Evolutionary conservation across 345 rosid genomes (phyloP).

Genomic region (Turritis glabra): DNA sequence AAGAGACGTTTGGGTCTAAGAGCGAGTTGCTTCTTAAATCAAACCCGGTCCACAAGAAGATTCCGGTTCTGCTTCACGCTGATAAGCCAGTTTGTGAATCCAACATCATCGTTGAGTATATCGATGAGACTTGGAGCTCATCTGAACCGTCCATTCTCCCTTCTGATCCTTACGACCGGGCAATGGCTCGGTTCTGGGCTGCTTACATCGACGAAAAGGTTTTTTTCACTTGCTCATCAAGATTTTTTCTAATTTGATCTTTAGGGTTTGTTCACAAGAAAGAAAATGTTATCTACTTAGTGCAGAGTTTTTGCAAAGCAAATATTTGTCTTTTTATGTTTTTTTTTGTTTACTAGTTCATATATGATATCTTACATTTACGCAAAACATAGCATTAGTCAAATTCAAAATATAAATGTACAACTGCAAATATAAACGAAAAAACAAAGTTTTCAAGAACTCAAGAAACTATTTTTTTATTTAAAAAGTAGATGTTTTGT

Average conservation of each 20-base stretch:
- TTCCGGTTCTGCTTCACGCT: slow-evolving; percentile 68
- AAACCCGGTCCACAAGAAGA: slow-evolving; percentile 81
- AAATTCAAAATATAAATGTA: background rate
- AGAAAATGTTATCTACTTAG: background rate
- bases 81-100: slow-evolving; percentile 68
- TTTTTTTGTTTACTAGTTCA: background rate
- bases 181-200: slow-evolving; percentile 78
- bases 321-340: background rate
- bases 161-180: slow-evolving; percentile 62
- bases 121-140: slow-evolving; percentile 63
- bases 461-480: background rate
- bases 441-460: background rate
- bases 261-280: background rate
- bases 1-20: slow-evolving; percentile 56
- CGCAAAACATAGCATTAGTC: background rate
- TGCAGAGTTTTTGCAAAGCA: background rate
- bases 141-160: slow-evolving; percentile 67
- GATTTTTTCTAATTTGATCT: background rate
- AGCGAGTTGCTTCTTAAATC: slow-evolving; percentile 69
- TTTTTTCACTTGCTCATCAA: background rate
- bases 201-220: slow-evolving; percentile 73
- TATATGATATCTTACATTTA: background rate
- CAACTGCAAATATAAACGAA: background rate
- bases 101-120: slow-evolving; percentile 65
- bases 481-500: background rate